These are phyloP conservation scores for Cucurbita moschata DNA, from an alignment of 306 rosid genomes.

Conservation along the genomic window DNA sequence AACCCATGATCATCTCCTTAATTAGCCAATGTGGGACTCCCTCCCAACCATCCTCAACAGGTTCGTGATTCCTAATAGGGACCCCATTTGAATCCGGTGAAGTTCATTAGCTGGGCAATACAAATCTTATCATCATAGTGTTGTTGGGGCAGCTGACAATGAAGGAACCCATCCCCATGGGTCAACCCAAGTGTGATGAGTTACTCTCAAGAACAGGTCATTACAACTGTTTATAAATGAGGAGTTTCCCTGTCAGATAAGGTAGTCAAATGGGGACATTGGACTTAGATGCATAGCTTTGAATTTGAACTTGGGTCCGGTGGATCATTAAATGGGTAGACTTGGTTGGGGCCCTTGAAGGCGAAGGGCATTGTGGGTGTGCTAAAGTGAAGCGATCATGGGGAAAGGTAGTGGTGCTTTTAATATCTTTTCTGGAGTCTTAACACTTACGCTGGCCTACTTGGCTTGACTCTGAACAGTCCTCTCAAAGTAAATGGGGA, in stretches of 20 bases:
- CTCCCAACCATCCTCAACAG: too few relatives aligned
- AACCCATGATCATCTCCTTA: too few relatives aligned
- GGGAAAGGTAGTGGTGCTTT: neutral
- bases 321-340: neutral
- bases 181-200: neutral
- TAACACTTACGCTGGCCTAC: slow-evolving; percentile 2
- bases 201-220: neutral
- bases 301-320: neutral
- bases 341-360: neutral
- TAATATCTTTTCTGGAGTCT: neutral
- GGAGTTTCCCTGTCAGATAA: slow-evolving; percentile 6
- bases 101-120: neutral
- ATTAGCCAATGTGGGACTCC: too few relatives aligned
- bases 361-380: neutral
- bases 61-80: neutral
- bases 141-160: neutral
- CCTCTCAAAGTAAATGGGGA: slow-evolving; percentile 3
- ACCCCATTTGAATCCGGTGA: neutral
- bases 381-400: neutral
- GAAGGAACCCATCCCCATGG: neutral
- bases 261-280: slow-evolving; percentile 8
- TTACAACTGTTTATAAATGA: neutral
- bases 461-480: neutral
- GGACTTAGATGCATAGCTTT: neutral
- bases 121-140: slow-evolving; percentile 1